These are phyloP conservation scores for Pterocarpus macrocarpus DNA, from an alignment of 306 rosid species.

Conservation along the genomic window DNA sequence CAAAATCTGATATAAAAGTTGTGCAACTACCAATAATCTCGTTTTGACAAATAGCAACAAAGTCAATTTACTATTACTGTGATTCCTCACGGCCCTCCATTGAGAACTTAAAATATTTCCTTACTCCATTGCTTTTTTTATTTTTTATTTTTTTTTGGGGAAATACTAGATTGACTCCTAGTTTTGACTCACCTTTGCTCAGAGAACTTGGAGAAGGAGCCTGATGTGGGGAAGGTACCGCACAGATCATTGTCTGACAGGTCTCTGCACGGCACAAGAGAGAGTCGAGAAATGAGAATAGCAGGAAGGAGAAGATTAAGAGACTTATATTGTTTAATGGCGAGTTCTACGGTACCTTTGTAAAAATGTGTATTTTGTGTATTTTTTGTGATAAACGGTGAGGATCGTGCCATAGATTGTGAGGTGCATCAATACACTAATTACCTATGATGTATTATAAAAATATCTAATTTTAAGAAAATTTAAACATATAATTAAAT, in stretches of 20 bases:
- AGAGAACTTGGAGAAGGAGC: conserved; percentile 76
- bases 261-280: conserved; percentile 57
- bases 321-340: too few relatives aligned
- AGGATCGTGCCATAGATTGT: too few relatives aligned
- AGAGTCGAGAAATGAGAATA: not conserved
- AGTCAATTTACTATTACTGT: not conserved
- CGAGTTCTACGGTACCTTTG: too few relatives aligned
- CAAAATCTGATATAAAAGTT: too few relatives aligned
- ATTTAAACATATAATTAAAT: too few relatives aligned
- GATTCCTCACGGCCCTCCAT: not conserved
- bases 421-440: too few relatives aligned
- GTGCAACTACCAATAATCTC: not conserved
- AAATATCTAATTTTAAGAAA: too few relatives aligned
- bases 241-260: conserved; percentile 82
- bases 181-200: conserved; percentile 64
- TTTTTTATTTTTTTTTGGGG: not conserved
- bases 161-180: not conserved
- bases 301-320: not conserved
- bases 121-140: not conserved
- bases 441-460: too few relatives aligned
- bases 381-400: too few relatives aligned
- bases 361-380: too few relatives aligned
- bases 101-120: not conserved
- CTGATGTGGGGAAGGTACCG: conserved; percentile 80
- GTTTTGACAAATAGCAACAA: not conserved